phyloP scores from a whole-genome alignment of 75 land plant genomes.

The Pinus albicaulis region DNA sequence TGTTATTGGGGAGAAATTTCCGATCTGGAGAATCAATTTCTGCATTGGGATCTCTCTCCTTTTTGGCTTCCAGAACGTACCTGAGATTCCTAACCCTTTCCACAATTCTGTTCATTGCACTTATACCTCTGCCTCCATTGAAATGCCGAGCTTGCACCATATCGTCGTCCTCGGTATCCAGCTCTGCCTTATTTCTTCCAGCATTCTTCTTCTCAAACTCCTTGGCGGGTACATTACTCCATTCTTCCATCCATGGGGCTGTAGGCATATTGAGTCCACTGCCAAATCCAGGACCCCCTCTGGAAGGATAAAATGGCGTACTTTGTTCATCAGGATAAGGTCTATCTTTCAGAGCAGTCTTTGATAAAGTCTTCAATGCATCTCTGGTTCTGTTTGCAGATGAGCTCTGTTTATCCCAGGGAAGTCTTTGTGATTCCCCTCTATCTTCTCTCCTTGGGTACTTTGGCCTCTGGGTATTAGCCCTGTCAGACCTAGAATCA shows the following conservation, averaged over 20 bases:
- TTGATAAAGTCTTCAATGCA: constrained; percentile 1
- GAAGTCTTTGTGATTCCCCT: constrained; percentile 1
- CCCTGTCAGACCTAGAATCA: background rate
- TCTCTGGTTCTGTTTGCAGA: background rate
- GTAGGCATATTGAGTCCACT: constrained; percentile 1
- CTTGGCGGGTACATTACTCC: constrained; percentile 6
- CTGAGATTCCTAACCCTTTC: constrained; percentile 54
- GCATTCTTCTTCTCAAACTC: background rate
- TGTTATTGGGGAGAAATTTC: constrained; percentile 26
- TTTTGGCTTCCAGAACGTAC: constrained; percentile 16
- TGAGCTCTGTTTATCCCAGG: background rate
- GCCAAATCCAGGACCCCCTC: constrained; percentile 2
- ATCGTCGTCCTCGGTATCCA: background rate
- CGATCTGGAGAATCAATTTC: background rate
- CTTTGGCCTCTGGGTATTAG: background rate
- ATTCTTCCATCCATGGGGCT: constrained; percentile 10
- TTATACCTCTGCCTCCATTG: constrained; percentile 24
- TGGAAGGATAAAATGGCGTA: background rate
- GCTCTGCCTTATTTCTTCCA: background rate
- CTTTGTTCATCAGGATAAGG: background rate
- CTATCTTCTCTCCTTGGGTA: background rate
- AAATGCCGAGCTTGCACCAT: constrained; percentile 18
- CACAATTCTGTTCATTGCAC: constrained; percentile 66
- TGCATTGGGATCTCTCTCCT: constrained; percentile 10
- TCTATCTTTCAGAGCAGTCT: background rate